Conservation (phyloP, 371 early-diverging fungal genomes). For the Lichtheimia ramosa region DNA sequence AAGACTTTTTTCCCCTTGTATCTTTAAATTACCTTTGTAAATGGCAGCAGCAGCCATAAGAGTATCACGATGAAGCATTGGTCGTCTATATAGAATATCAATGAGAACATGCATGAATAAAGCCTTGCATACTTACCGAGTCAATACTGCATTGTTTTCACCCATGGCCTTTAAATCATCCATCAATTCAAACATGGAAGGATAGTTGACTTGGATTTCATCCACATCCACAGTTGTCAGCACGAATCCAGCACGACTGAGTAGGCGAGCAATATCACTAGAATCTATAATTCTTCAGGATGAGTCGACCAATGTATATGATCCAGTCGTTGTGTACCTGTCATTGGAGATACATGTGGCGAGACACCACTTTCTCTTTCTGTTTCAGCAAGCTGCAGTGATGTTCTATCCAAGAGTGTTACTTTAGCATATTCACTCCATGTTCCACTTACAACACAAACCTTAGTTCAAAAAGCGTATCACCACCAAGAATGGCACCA, state of each 20-base stretch:
- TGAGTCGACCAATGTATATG: background rate
- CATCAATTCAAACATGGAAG: constrained; percentile 89
- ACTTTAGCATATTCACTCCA: background rate
- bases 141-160: constrained; percentile 89
- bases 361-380: constrained; percentile 93
- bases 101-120: background rate
- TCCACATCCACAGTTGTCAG: constrained; percentile 95
- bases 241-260: constrained; percentile 84
- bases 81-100: constrained; percentile 41
- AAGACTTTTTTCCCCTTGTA: background rate
- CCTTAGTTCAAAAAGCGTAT: constrained; percentile 90
- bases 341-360: constrained; percentile 91
- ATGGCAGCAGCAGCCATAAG: constrained; percentile 84
- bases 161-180: constrained; percentile 92
- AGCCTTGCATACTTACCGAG: constrained; percentile 44
- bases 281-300: constrained; percentile 50
- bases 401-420: constrained; percentile 55
- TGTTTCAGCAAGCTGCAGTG: constrained; percentile 87
- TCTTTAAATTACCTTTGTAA: constrained; percentile 70
- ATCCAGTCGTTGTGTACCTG: constrained; percentile 40
- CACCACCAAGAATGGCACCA: constrained; percentile 92
- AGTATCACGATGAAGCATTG: constrained; percentile 76
- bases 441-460: constrained; percentile 1
- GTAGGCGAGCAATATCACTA: constrained; percentile 78
- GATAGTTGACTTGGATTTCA: constrained; percentile 90